Evolutionary conservation across 129 eudicot species (phyloP).

Genomic region (Ambrosia artemisiifolia): DNA sequence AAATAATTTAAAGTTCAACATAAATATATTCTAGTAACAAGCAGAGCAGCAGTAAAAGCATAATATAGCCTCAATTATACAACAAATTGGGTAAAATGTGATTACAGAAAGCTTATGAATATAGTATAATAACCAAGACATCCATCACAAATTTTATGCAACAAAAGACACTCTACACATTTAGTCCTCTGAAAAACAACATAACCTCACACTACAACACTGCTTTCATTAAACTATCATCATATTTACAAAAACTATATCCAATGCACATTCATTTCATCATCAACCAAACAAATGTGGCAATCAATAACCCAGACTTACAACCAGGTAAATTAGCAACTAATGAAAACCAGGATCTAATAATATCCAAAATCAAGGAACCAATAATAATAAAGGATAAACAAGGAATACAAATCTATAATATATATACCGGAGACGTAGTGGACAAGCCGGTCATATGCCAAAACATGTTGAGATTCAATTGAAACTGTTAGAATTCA

Average conservation of each 20-base stretch:
- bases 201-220: background rate
- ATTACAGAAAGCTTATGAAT: too few species aligned
- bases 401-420: background rate
- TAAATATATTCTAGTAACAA: too few species aligned
- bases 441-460: too few species aligned
- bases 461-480: too few species aligned
- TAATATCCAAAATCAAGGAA: conserved; percentile 7
- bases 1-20: too few species aligned
- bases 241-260: background rate
- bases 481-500: too few species aligned
- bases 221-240: conserved; percentile 7
- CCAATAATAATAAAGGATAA: background rate
- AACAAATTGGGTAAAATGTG: too few species aligned
- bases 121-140: too few species aligned
- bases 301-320: conserved; percentile 8
- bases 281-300: conserved; percentile 10
- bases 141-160: too few species aligned
- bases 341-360: conserved; percentile 35
- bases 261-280: background rate
- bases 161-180: background rate
- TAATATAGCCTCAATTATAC: too few species aligned
- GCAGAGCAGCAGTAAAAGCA: too few species aligned
- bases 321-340: conserved; percentile 15
- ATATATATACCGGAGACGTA: too few species aligned
- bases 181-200: background rate